A percentile compares a stretch with the other conserved stretches of the same genome.
These are phyloP conservation scores for Wallacemonas sp. DNA, from an alignment of 208 protist genomes.

Conservation along the genomic window DNA sequence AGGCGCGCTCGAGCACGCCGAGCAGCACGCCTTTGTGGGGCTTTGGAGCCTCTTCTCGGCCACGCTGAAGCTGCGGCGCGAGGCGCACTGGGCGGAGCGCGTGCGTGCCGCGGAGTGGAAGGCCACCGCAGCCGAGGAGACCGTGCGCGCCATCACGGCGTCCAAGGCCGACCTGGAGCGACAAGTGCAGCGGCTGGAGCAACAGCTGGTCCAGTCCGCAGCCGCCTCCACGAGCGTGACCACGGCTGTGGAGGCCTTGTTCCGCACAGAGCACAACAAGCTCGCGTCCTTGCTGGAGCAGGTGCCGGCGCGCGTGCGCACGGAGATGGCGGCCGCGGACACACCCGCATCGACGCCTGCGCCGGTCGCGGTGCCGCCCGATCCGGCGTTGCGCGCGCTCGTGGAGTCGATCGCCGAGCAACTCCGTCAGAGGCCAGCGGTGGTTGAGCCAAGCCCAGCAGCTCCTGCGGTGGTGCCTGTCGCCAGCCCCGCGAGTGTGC, in stretches of 20 bases:
- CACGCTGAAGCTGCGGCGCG: neutral
- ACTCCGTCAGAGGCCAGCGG: neutral
- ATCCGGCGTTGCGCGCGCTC: constrained; percentile 1
- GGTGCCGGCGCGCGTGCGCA: constrained; percentile 32
- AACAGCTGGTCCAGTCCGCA: constrained; percentile 12
- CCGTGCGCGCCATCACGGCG: neutral
- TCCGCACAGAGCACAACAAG: constrained; percentile 28
- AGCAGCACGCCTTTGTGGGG: neutral
- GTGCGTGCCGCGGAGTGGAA: constrained; percentile 1
- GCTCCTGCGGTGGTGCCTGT: neutral
- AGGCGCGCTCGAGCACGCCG: neutral
- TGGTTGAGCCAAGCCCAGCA: neutral
- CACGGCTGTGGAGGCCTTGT: constrained; percentile 19
- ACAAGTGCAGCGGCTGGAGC: constrained; percentile 14
- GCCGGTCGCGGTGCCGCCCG: neutral
- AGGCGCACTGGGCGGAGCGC: constrained; percentile 7
- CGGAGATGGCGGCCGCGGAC: constrained; percentile 9
- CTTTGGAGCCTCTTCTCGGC: neutral
- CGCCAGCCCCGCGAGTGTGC: too few species aligned
- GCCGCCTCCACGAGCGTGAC: neutral
- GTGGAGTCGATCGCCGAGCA: constrained; percentile 17
- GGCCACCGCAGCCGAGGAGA: neutral
- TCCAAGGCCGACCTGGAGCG: constrained; percentile 18
- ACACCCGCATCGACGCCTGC: neutral
- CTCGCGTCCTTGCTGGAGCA: constrained; percentile 34